Base-by-base conservation (phyloP, 208 protist species). In the Porcisia deanei region DNA sequence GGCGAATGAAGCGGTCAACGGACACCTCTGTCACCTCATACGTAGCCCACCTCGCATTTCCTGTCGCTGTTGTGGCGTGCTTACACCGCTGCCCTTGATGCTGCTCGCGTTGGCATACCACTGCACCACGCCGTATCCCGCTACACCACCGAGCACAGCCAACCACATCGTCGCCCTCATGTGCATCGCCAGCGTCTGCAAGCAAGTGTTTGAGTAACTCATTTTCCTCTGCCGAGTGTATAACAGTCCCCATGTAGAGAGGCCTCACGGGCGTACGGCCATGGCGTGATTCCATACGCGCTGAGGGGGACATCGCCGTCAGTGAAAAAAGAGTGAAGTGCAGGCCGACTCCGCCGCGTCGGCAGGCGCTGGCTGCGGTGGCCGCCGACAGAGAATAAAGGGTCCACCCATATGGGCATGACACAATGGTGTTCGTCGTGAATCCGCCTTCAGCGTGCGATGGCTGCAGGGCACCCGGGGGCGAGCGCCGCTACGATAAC, bases 11-110 rank as follows among this genome's bases (percentile, higher is more conserved):
- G n/a, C 91, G 88, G 30, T 54, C 68, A 58, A 95, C 69, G 18
- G 76, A 66, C n/a, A 78, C 81, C 30, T 83, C 81, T n/a, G 91
- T 79, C 39, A 95, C 88, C 66, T 93, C 88, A 82, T 88, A 95
- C 18, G 91, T 95, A 85, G 47, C 91, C 91, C 0, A 89, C 69
- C 75, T 85, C 84, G 54, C 30, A 30, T 0, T 30, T 30, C 30
- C 61, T 84, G 43, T 80, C 49, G 57, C 65, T 70, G 30, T 53
- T 55, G 79, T 94, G 87, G 41, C 47, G 55, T 53, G 91, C 0
- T 30, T 30, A 30, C 30, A 30, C 30, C 30, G 30, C 30, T 30
- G 30, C 30, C 30, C 30, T 30, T 30, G 30, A 30, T 30, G 30
- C 30, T 30, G 30, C 30, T 30, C 30, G 63, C 37, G 57, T 77